phyloP scores from a whole-genome alignment of 2,329 filamentous ascomycete genomes.

The Pestalotiopsis sp. region DNA sequence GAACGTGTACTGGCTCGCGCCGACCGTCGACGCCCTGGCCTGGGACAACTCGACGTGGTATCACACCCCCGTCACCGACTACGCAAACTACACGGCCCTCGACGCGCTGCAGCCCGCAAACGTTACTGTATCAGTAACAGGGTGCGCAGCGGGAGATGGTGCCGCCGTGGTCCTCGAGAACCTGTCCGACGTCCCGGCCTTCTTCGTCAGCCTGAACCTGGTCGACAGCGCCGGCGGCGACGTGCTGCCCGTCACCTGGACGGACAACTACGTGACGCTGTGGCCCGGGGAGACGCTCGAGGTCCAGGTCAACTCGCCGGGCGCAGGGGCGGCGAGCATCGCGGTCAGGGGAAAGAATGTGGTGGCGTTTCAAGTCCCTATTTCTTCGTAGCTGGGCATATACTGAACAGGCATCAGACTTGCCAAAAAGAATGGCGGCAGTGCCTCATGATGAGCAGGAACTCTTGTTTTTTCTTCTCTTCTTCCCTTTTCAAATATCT shows the following conservation, averaged over 20 bases:
- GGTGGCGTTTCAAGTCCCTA: background rate
- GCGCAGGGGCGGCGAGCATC: background rate
- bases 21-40: slow-evolving; percentile 48
- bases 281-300: slow-evolving; percentile 57
- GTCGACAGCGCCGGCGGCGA: slow-evolving; percentile 46
- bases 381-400: background rate
- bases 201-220: slow-evolving; percentile 58
- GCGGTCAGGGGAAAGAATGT: background rate
- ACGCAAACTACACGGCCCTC: slow-evolving; percentile 50
- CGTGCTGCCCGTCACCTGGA: slow-evolving; percentile 57
- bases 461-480: background rate
- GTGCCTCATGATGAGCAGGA: background rate
- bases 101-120: slow-evolving; percentile 35
- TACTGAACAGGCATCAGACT: too few species aligned
- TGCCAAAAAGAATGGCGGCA: background rate
- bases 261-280: slow-evolving; percentile 65
- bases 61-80: slow-evolving; percentile 57
- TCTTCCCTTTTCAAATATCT: background rate
- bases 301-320: slow-evolving; percentile 32
- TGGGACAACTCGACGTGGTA: slow-evolving; percentile 63
- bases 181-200: slow-evolving; percentile 51
- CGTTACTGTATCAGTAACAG: slow-evolving; percentile 10
- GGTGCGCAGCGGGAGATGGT: slow-evolving; percentile 14
- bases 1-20: slow-evolving; percentile 63
- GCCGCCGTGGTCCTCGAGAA: slow-evolving; percentile 51